These are phyloP conservation scores for Margaritispora aquatica DNA, from an alignment of 495 filamentous ascomycete species.

Conservation along the genomic window DNA sequence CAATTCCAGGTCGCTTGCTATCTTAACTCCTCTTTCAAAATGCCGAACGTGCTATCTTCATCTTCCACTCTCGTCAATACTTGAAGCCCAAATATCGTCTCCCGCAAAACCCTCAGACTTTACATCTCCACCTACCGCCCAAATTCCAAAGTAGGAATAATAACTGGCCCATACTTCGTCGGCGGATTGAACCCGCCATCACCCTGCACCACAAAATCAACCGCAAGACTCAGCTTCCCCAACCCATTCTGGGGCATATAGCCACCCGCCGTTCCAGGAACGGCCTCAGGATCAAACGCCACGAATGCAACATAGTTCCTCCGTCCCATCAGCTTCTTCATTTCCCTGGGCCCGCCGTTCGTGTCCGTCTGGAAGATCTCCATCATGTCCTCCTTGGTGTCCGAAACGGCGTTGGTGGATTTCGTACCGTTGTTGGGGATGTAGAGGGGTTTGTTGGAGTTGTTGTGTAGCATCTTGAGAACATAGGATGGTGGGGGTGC, in stretches of 20 bases:
- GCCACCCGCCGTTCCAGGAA: conserved; percentile 38
- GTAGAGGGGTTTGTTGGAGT: conserved; percentile 85
- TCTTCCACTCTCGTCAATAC: conserved; percentile 7
- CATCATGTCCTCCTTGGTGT: conserved; percentile 99
- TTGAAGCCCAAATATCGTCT: neutral
- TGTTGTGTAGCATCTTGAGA: conserved; percentile 85
- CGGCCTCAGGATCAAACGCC: conserved; percentile 81
- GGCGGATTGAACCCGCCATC: conserved; percentile 72
- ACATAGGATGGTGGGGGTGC: conserved; percentile 78
- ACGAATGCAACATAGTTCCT: conserved; percentile 94
- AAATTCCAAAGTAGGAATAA: conserved; percentile 88
- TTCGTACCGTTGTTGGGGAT: conserved; percentile 87
- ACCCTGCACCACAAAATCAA: conserved; percentile 96
- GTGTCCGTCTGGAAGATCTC: conserved; percentile 95
- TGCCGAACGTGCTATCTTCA: neutral
- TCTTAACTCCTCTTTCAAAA: neutral
- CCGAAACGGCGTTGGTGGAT: conserved; percentile 47
- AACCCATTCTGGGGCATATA: conserved; percentile 40
- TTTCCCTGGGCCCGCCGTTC: conserved; percentile 68
- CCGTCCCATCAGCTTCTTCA: conserved; percentile 84
- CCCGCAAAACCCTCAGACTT: neutral
- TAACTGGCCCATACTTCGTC: conserved; percentile 94
- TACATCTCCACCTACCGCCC: conserved; percentile 42
- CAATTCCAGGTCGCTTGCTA: neutral
- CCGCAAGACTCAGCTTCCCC: conserved; percentile 79